phyloP scores from a whole-genome alignment of 352 stramenopile species.

The Pythium dissotocum region DNA sequence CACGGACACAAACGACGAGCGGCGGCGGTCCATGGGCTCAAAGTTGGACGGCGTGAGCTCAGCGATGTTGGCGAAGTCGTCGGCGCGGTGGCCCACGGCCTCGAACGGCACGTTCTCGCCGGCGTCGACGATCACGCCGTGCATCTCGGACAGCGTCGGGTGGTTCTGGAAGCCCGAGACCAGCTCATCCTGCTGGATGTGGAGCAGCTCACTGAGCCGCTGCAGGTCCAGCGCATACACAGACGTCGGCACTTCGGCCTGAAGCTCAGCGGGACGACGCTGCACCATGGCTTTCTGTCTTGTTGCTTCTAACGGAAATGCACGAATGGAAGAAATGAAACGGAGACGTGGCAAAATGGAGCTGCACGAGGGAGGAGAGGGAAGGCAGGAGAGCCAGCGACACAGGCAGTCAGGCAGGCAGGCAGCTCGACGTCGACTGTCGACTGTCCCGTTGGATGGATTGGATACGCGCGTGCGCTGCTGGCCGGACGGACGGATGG shows the following conservation, averaged over 20 bases:
- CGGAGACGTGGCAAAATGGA: background rate
- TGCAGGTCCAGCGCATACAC: conserved; percentile 34
- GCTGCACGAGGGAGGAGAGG: background rate
- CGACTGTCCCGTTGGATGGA: background rate
- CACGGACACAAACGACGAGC: conserved; percentile 21
- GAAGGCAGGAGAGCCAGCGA: conserved; percentile 1
- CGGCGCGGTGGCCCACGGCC: conserved; percentile 44
- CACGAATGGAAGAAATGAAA: background rate
- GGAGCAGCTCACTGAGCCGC: conserved; percentile 29
- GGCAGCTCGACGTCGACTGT: too few species aligned
- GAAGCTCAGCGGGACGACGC: conserved; percentile 30
- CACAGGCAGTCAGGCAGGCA: too few species aligned
- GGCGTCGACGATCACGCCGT: conserved; percentile 75
- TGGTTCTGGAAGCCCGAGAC: conserved; percentile 55
- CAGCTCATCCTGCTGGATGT: conserved; percentile 32
- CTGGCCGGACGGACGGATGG: background rate
- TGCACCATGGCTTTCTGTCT: conserved; percentile 17
- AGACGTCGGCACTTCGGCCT: conserved; percentile 30
- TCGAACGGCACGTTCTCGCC: conserved; percentile 77
- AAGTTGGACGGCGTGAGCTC: background rate
- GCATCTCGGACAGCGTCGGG: conserved; percentile 64
- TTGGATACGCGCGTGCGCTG: background rate
- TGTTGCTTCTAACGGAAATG: background rate
- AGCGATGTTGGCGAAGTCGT: background rate
- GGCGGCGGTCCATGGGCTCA: conserved; percentile 8